These are phyloP conservation scores for Backusella sp. DNA, from an alignment of 192 early-diverging fungal genomes.

Conservation along the genomic window DNA sequence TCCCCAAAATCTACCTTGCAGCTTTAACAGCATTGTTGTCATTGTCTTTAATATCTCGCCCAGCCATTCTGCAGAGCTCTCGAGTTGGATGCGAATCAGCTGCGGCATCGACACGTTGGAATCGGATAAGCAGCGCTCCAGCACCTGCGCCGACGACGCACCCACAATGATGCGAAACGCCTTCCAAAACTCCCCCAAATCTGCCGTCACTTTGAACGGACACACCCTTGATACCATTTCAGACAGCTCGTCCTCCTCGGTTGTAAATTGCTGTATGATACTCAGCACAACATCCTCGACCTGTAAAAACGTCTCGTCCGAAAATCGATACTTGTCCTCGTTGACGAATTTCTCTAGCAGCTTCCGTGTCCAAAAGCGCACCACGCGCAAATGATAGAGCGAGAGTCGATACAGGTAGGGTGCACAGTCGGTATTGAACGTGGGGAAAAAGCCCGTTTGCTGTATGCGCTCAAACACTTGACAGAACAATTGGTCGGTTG, in stretches of 20 bases:
- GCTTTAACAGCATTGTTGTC: conserved; percentile 12
- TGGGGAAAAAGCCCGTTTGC: conserved; percentile 1
- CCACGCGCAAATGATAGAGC: conserved; percentile 13
- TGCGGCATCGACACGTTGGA: conserved; percentile 4
- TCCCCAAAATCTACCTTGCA: conserved; percentile 22
- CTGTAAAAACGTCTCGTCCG: background rate
- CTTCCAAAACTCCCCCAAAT: conserved; percentile 30
- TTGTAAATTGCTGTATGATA: conserved; percentile 1
- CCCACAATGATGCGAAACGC: conserved; percentile 7
- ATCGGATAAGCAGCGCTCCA: background rate
- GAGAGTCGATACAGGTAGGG: conserved; percentile 15
- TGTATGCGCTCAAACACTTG: conserved; percentile 23
- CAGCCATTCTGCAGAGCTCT: conserved; percentile 15
- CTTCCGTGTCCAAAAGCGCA: conserved; percentile 28
- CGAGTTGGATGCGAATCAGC: background rate
- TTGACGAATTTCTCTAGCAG: conserved; percentile 21
- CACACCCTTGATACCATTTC: background rate
- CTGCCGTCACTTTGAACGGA: background rate
- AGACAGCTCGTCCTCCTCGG: background rate
- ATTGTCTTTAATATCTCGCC: conserved; percentile 23
- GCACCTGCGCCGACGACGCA: background rate
- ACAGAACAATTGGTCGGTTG: conserved; percentile 11
- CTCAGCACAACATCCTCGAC: background rate
- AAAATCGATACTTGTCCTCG: background rate
- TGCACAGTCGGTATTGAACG: background rate